Percentiles rank a stretch among this genome's conserved stretches.
Evolutionary conservation across 345 rosid species (phyloP).

Genomic region (Heritiera fomes): DNA sequence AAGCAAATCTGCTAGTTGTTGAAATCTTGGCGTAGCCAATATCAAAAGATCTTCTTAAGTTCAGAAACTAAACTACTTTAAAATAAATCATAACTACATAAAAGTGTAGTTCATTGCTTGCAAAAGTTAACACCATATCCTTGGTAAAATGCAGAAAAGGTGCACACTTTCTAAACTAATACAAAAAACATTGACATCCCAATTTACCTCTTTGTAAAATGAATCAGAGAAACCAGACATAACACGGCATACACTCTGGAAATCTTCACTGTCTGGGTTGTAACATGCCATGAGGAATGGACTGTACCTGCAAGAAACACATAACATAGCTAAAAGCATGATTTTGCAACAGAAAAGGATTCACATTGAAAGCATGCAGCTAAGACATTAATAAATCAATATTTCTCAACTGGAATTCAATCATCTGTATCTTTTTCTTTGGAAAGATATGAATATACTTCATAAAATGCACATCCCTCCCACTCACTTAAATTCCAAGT

Average conservation of each 20-base stretch:
- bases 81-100: neutral
- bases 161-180: slow-evolving; percentile 9
- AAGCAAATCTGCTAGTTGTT: neutral
- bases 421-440: neutral
- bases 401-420: neutral
- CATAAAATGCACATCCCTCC: neutral
- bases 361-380: neutral
- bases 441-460: neutral
- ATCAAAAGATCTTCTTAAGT: neutral
- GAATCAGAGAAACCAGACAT: slow-evolving; percentile 93
- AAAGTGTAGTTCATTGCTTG: neutral
- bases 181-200: slow-evolving; percentile 2
- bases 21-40: neutral
- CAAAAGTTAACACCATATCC: slow-evolving; percentile 7
- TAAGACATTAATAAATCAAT: neutral
- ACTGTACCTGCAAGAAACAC: slow-evolving; percentile 62
- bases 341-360: neutral
- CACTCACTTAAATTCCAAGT: neutral
- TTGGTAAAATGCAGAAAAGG: slow-evolving; percentile 10
- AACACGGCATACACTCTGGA: slow-evolving; percentile 84
- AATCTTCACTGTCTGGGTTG: slow-evolving; percentile 78
- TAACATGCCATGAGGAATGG: slow-evolving; percentile 95
- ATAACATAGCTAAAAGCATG: neutral
- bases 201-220: slow-evolving; percentile 71
- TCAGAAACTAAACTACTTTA: slow-evolving; percentile 8